Evolutionary conservation across 75 land plant genomes (phyloP), one percentile per base, ranked within the genome.

Genomic region (Adiantum capillusveneris): DNA sequence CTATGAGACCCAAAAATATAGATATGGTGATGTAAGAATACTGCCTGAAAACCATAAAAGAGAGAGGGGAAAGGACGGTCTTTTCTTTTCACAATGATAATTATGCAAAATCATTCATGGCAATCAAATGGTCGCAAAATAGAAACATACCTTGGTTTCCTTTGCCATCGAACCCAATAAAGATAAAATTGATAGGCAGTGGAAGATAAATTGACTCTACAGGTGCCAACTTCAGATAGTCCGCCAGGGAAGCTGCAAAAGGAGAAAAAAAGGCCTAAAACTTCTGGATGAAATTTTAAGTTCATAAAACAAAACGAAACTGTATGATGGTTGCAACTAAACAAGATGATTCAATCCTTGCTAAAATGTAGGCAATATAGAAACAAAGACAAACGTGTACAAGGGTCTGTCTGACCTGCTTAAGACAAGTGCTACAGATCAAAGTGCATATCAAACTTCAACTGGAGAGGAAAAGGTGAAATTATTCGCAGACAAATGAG

Each of bases 151-250:
- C 98, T 59, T 79, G 81, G 65, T 93, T 86, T 9, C 98, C 98
- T 49, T 86, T 86, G 25, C 98, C 98, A 61, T 86, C 87, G 73
- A 93, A 93, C 26, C 98, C 98, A 17, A 93, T 79, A 62, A 93
- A 93, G 57, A 93, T 85, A 56, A 93, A 90, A 65, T 88, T 93
- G 29, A 93, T 78, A 0, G 98, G 98, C 12, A 93, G 61, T 16
- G 98, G 90, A 60, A 93, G 86, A 64, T 93, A 84, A 25, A 93
- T 62, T 31, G 90, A 82, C 50, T 93, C 98, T 52, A 93, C 78
- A 62, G 79, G 83, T 55, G 74, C 54, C 44, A 93, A 72, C 55
- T 81, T 85, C 77, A 89, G 48, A 63, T 83, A 93, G 60, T 62
- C 66, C 34, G 87, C 86, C 25, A 93, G 58, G 27, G 61, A 80